phyloP scores from a whole-genome alignment of 2,329 filamentous ascomycete genomes.

The Aspergillus sp. region DNA sequence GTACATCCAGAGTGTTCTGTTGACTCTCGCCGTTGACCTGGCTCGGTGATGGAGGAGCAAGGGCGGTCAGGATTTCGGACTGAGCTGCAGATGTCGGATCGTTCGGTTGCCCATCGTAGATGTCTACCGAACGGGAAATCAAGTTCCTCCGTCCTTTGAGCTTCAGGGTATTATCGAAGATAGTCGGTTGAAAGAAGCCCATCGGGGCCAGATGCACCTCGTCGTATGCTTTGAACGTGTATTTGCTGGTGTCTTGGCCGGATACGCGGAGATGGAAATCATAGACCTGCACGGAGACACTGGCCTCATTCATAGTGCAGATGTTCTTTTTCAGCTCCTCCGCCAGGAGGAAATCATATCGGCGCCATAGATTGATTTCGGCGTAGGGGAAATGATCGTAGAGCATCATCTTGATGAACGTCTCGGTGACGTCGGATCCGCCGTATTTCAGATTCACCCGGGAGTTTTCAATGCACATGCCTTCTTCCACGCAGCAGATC shows the following conservation, averaged over 20 bases:
- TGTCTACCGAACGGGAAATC: conserved; percentile 83
- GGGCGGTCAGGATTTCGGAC: conserved; percentile 60
- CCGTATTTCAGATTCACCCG: conserved; percentile 93
- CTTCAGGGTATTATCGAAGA: conserved; percentile 83
- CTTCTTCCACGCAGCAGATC: conserved; percentile 94
- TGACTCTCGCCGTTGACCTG: conserved; percentile 40
- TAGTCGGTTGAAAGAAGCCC: conserved; percentile 85
- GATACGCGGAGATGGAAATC: conserved; percentile 89
- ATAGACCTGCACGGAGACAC: conserved; percentile 82
- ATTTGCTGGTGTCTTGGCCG: conserved; percentile 87
- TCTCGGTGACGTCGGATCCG: conserved; percentile 87
- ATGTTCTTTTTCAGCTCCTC: conserved; percentile 94
- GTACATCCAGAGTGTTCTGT: conserved; percentile 27
- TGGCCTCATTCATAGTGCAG: conserved; percentile 85
- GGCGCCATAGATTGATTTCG: conserved; percentile 84
- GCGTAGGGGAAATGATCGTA: conserved; percentile 93
- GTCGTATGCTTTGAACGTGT: conserved; percentile 95
- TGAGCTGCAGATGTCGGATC: conserved; percentile 87
- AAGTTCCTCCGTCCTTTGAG: conserved; percentile 75
- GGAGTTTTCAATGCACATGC: conserved; percentile 91
- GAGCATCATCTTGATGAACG: conserved; percentile 97
- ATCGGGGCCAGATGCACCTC: conserved; percentile 92
- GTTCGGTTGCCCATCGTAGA: conserved; percentile 90
- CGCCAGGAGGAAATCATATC: conserved; percentile 89
- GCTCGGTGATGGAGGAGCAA: conserved; percentile 41